These are phyloP conservation scores for Erysimum cheiri DNA, from an alignment of 441 rosid species.

Conservation along the genomic window DNA sequence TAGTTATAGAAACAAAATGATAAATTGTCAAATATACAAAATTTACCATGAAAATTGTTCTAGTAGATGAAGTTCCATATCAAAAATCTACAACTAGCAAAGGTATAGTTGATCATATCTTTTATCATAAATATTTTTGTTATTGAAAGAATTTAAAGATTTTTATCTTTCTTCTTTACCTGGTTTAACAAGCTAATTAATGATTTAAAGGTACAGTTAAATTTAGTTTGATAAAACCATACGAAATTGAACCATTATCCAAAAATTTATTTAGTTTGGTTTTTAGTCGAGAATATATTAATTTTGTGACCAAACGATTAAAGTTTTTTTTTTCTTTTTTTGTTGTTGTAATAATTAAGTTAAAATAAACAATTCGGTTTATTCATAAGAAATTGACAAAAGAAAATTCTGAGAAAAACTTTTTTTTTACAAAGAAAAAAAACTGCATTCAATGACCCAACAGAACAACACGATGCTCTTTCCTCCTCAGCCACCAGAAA, in stretches of 20 bases:
- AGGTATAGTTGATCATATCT: neutral
- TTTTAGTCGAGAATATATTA: neutral
- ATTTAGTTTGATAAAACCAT: neutral
- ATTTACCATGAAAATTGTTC: neutral
- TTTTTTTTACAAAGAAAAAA: neutral
- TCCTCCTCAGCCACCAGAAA: constrained; percentile 42
- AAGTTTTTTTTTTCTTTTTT: no score
- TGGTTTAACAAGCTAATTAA: neutral
- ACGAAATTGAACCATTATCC: neutral
- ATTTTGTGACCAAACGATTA: neutral
- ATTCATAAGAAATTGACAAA: neutral
- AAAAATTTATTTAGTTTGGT: neutral
- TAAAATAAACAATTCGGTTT: neutral
- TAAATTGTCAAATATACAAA: neutral
- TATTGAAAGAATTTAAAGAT: neutral
- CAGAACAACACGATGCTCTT: constrained; percentile 25
- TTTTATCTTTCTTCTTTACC: neutral
- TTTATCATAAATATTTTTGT: neutral
- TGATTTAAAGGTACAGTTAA: neutral
- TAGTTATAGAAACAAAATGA: neutral
- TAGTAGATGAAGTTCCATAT: neutral
- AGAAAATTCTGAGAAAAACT: no score
- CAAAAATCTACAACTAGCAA: neutral
- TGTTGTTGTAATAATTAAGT: no score
- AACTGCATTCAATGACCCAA: constrained; percentile 26